Conservation (phyloP, 371 early-diverging fungal species). For the Scutellospora calospora region DNA sequence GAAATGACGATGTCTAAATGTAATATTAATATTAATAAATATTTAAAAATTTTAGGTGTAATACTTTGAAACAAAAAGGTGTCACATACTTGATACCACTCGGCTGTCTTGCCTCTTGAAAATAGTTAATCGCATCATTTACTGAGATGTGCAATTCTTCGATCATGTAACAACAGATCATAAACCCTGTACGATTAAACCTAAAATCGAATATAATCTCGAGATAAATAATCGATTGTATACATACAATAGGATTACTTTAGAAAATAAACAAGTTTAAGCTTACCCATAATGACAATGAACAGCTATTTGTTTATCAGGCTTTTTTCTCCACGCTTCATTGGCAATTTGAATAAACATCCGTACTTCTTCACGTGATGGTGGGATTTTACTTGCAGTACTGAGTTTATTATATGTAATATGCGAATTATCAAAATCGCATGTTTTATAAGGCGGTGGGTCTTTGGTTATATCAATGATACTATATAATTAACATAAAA, state of each 20-base stretch:
- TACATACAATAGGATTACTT: not conserved
- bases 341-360: slow-evolving; percentile 62
- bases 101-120: slow-evolving; percentile 71
- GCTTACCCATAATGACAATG: slow-evolving; percentile 80
- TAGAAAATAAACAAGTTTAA: not conserved
- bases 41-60: not conserved
- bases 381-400: slow-evolving; percentile 76
- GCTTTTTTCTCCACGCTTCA: slow-evolving; percentile 65
- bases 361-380: slow-evolving; percentile 64
- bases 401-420: slow-evolving; percentile 70
- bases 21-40: not conserved
- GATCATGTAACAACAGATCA: slow-evolving; percentile 75
- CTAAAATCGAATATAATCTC: slow-evolving; percentile 45
- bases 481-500: slow-evolving; percentile 42
- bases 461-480: slow-evolving; percentile 58
- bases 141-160: slow-evolving; percentile 65
- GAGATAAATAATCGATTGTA: not conserved
- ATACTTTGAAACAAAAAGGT: not conserved
- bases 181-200: slow-evolving; percentile 76
- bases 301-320: slow-evolving; percentile 72
- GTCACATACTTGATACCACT: slow-evolving; percentile 64
- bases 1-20: slow-evolving; percentile 67
- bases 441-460: slow-evolving; percentile 69
- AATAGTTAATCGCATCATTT: slow-evolving; percentile 64
- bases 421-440: slow-evolving; percentile 66